Base-by-base conservation (phyloP, 2,329 filamentous ascomycete species). In the Thielaviopsis euricoi region DNA sequence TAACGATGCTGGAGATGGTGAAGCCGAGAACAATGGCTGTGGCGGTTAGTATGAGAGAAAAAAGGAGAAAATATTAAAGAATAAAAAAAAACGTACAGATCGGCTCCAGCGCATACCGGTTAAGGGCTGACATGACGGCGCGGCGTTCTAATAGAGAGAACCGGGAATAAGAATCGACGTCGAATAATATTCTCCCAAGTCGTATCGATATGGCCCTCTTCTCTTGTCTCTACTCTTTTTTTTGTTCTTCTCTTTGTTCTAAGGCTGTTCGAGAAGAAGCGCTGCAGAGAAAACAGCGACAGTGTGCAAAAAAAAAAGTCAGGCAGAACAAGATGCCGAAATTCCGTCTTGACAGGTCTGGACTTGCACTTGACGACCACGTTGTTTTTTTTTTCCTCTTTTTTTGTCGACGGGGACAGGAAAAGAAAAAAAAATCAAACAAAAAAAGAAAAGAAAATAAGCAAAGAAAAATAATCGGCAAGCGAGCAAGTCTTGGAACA, bases 31-130 rank as follows among this genome's bases (percentile, higher is more conserved):
- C 52, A 51, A 58, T 58, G n/a, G 53, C 59, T 56, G 26, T 40
- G 25, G 12, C 7, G 12, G 29, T 33, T 46, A 53, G 40, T 23
- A 61, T 23, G 29, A 40, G 52, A 43, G 43, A 56, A 56, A 22
- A 49, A 37, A 46, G 22, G n/a, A 49, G 37, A 48, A 29, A 48
- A 56, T 51, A 59, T 50, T 26, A 51, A 12, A 17, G 19, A n/a
- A 17, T 51, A 59, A 23, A 52, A n/a, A 33, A 40, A 43, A 33
- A 56, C 51, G 51, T 46, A 58, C 51, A 53, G 50, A 60, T 59
- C 22, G 55, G 60, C 54, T 60, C 58, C 13, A 57, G 43, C 23
- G 58, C 55, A 33, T 60, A 57, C 43, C 55, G 43, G 48, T 40
- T 56, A 22, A 52, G 22, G 9, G 59, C 50, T 25, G 55, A 55